phyloP scores from a whole-genome alignment of 805 yeast genomes.

The Lipomyces yamadae region DNA sequence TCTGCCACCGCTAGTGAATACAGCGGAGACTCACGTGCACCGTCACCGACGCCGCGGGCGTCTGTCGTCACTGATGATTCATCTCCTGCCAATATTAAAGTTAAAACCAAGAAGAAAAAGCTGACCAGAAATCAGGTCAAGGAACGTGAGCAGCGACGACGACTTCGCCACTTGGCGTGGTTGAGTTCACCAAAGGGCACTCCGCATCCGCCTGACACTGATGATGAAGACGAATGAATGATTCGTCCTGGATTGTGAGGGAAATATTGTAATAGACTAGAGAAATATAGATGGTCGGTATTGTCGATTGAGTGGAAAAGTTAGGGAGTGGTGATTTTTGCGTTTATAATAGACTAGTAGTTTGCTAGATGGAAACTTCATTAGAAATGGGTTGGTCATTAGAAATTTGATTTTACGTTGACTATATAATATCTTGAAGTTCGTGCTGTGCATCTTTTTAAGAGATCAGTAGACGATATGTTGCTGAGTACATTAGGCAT shows the following conservation, averaged over 20 bases:
- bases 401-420: background rate
- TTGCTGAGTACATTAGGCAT: background rate
- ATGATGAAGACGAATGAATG: constrained; percentile 73
- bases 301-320: background rate
- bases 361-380: background rate
- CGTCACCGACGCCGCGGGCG: constrained; percentile 37
- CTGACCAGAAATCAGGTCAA: constrained; percentile 96
- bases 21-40: constrained; percentile 43
- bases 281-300: background rate
- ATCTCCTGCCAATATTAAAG: constrained; percentile 95
- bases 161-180: constrained; percentile 94
- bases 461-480: too few species aligned
- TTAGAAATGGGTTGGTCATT: background rate
- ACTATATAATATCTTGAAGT: background rate
- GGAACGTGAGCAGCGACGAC: constrained; percentile 87
- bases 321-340: background rate
- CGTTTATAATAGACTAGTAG: background rate
- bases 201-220: constrained; percentile 91
- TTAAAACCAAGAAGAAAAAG: constrained; percentile 92
- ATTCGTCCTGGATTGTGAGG: background rate
- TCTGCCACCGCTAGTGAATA: constrained; percentile 43
- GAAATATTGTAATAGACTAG: background rate
- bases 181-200: constrained; percentile 96
- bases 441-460: too few species aligned
- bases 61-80: constrained; percentile 60